phyloP scores from a whole-genome alignment of 2,329 filamentous ascomycete species.

The Lasiodiplodia sp. region DNA sequence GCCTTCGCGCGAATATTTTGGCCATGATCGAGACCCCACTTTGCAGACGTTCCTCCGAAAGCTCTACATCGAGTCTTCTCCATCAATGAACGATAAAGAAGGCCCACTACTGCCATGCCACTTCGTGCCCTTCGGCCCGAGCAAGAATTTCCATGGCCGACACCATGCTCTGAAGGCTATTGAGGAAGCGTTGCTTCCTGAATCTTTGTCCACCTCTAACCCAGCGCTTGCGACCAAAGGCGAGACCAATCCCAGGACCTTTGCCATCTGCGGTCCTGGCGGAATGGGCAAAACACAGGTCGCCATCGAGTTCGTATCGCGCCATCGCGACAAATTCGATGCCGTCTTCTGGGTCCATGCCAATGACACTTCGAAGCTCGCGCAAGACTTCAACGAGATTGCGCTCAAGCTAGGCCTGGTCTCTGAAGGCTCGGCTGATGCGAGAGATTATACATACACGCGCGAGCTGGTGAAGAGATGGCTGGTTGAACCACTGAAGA shows the following conservation, averaged over 20 bases:
- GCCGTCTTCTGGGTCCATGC: constrained; percentile 33
- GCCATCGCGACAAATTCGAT: constrained; percentile 19
- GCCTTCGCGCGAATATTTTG: not conserved
- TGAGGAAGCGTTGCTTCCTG: not conserved
- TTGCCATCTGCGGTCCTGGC: constrained; percentile 36
- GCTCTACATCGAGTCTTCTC: not conserved
- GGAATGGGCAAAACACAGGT: constrained; percentile 41
- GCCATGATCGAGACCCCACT: not conserved
- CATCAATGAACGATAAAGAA: not conserved
- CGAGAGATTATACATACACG: constrained; percentile 24
- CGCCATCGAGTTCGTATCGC: constrained; percentile 35
- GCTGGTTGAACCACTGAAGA: constrained; percentile 31
- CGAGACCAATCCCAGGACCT: not conserved
- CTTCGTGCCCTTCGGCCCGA: not conserved
- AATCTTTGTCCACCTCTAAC: not conserved
- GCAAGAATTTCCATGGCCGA: not conserved
- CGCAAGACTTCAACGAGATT: constrained; percentile 26
- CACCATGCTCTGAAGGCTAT: not conserved
- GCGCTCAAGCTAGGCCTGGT: constrained; percentile 28
- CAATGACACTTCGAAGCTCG: constrained; percentile 27
- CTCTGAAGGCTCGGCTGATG: constrained; percentile 28
- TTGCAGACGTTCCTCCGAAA: not conserved
- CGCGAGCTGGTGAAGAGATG: constrained; percentile 31
- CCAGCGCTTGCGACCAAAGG: not conserved
- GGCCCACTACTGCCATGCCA: not conserved